Conservation (phyloP, 257 asterid species). For the Fraxinus quadrangulata region DNA sequence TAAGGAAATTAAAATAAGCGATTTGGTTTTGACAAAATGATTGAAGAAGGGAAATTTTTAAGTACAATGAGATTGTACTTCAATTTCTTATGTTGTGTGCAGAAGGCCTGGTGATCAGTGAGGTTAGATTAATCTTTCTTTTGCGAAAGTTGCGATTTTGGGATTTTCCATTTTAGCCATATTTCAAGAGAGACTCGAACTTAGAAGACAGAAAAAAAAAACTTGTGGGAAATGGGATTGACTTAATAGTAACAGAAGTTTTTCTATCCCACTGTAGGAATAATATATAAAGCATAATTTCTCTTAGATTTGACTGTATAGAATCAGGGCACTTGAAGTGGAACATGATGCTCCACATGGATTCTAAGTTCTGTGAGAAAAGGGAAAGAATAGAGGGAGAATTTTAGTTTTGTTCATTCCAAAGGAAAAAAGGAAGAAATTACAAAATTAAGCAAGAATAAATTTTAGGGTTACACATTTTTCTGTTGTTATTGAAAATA, state of each 20-base stretch:
- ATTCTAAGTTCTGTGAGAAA: neutral
- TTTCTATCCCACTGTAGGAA: neutral
- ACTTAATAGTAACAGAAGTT: neutral
- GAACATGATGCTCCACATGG: constrained; percentile 1
- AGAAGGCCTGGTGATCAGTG: neutral
- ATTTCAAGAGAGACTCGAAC: neutral
- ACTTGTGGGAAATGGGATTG: neutral
- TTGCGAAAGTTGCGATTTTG: neutral
- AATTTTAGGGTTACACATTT: neutral
- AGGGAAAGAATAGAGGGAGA: neutral
- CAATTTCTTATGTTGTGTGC: neutral
- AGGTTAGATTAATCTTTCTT: neutral
- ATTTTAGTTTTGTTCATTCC: neutral
- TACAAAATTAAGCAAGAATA: neutral
- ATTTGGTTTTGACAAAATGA: neutral
- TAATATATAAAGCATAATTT: neutral
- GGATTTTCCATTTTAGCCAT: neutral
- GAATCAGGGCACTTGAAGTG: neutral
- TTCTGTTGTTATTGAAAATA: neutral
- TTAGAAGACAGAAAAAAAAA: too few relatives aligned
- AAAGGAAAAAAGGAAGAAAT: neutral
- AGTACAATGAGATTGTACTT: neutral
- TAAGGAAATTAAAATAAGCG: constrained; percentile 2
- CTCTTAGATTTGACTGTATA: neutral
- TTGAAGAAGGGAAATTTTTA: constrained; percentile 7